Evolutionary conservation across 306 rosid species (phyloP).

Genomic region (Lagenaria siceraria): DNA sequence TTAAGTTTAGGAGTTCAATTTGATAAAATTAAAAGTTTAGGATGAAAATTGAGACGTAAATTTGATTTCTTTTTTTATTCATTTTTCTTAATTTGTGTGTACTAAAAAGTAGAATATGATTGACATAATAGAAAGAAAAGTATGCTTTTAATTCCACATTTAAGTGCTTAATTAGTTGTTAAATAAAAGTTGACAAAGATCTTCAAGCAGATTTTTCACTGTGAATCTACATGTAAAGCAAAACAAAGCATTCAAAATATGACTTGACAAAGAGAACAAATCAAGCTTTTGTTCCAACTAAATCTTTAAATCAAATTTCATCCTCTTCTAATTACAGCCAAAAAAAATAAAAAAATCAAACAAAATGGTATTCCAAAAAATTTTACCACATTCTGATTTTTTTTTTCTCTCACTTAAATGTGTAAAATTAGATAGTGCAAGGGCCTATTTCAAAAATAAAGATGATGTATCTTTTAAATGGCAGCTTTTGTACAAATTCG

Average conservation of each 20-base stretch:
- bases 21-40: too few relatives aligned
- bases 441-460: neutral
- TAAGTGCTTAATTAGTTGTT: conserved; percentile 6
- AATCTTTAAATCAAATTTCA: neutral
- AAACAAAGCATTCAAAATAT: neutral
- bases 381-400: neutral
- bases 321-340: neutral
- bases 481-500: neutral
- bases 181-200: conserved; percentile 1
- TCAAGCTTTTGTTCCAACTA: neutral
- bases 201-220: neutral
- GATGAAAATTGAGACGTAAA: too few relatives aligned
- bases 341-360: neutral
- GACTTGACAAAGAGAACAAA: conserved; percentile 8
- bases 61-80: too few relatives aligned
- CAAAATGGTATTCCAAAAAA: neutral
- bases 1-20: too few relatives aligned
- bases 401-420: too few relatives aligned
- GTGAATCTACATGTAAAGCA: neutral
- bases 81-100: neutral
- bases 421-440: neutral
- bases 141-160: neutral
- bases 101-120: neutral
- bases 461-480: neutral
- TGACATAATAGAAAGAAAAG: neutral